These are phyloP conservation scores for Lentinula lateritia DNA, from an alignment of 768 basidiomycete genomes.

Conservation along the genomic window DNA sequence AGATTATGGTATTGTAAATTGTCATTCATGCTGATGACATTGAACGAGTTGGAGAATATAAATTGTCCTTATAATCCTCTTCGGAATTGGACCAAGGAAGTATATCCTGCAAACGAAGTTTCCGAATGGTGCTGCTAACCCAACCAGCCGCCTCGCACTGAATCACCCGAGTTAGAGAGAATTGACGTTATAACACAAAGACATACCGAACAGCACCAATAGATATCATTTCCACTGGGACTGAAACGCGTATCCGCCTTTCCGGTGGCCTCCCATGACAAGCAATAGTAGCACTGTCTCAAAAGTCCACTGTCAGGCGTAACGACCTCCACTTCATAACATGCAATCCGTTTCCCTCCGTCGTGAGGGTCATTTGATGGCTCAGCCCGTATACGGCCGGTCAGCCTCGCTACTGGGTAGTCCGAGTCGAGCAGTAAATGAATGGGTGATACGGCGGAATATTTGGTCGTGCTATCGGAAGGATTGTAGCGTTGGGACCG, in stretches of 20 bases:
- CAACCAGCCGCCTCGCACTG: background rate
- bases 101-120: conserved; percentile 1
- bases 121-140: background rate
- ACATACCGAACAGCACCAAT: conserved; percentile 3
- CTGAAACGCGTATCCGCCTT: background rate
- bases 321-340: conserved; percentile 4
- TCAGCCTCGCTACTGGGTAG: background rate
- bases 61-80: background rate
- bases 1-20: background rate
- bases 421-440: conserved; percentile 2
- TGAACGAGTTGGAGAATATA: background rate
- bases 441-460: background rate
- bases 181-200: background rate
- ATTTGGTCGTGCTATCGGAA: background rate
- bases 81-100: conserved; percentile 1
- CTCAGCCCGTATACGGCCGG: conserved; percentile 1
- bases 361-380: conserved; percentile 3
- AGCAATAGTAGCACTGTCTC: conserved; percentile 5
- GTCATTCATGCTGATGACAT: background rate
- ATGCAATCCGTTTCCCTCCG: conserved; percentile 3
- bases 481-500: conserved; percentile 1
- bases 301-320: background rate
- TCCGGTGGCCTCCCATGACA: conserved; percentile 1
- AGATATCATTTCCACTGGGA: background rate
- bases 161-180: background rate